Percentiles rank a stretch among this genome's conserved stretches.
These are phyloP conservation scores for Hyaloscypha hepaticicola DNA, from an alignment of 495 filamentous ascomycete genomes.

Conservation along the genomic window DNA sequence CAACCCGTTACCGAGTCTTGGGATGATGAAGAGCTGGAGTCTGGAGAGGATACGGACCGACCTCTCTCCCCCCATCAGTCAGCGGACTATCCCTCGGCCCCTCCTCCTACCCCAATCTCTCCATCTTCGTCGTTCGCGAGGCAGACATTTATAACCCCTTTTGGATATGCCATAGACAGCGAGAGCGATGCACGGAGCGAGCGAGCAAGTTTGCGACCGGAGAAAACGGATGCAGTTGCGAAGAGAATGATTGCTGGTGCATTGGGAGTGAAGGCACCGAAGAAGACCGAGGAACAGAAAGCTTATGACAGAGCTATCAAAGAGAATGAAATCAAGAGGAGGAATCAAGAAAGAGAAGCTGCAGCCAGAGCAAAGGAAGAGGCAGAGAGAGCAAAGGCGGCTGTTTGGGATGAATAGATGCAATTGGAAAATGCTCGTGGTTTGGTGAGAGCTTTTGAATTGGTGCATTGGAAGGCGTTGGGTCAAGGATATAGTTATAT, in stretches of 20 bases:
- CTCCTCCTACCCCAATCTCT: conserved; percentile 36
- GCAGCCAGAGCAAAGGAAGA: conserved; percentile 63
- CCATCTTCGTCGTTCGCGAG: conserved; percentile 19
- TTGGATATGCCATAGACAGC: conserved; percentile 21
- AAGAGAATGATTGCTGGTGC: conserved; percentile 87
- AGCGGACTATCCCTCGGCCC: conserved; percentile 28
- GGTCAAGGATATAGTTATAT: background rate
- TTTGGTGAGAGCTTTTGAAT: conserved; percentile 3
- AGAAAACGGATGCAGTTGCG: conserved; percentile 91
- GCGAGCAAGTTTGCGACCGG: conserved; percentile 52
- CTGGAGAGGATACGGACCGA: conserved; percentile 24
- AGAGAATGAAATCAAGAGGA: conserved; percentile 78
- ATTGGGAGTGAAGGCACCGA: conserved; percentile 77
- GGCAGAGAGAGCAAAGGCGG: conserved; percentile 66
- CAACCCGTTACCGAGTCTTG: conserved; percentile 28
- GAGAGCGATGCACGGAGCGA: conserved; percentile 14
- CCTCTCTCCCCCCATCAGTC: conserved; percentile 31
- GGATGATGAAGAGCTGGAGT: conserved; percentile 31
- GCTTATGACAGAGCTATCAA: conserved; percentile 82
- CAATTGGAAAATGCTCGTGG: background rate
- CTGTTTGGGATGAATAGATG: conserved; percentile 78
- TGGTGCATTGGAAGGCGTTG: conserved; percentile 15
- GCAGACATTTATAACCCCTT: conserved; percentile 24
- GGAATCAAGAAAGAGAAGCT: conserved; percentile 70
- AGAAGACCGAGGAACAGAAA: conserved; percentile 81